Conservation (phyloP, 805 yeast genomes). For the Maudiozyma pseudohumilis region DNA sequence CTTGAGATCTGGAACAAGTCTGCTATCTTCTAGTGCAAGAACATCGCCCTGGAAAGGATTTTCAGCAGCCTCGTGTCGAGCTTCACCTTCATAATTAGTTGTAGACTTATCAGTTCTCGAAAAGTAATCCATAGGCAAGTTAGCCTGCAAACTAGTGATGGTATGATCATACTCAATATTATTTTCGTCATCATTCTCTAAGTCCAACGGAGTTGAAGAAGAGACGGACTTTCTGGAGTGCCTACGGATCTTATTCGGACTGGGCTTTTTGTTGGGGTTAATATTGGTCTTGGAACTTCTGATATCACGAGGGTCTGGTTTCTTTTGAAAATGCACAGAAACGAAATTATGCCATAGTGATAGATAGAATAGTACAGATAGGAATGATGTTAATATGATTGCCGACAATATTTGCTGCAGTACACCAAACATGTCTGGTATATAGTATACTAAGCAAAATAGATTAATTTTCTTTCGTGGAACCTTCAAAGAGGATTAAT, state of each 20-base stretch:
- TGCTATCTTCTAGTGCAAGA: slow-evolving; percentile 20
- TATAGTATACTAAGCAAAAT: too few relatives aligned
- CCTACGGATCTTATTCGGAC: slow-evolving; percentile 5
- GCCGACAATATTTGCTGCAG: slow-evolving; percentile 7
- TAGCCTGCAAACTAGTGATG: slow-evolving; percentile 11
- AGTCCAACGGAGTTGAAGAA: slow-evolving; percentile 15
- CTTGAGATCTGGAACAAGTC: slow-evolving; percentile 43
- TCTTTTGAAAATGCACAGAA: slow-evolving; percentile 17
- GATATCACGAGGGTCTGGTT: slow-evolving; percentile 23
- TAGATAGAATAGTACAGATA: slow-evolving; percentile 19
- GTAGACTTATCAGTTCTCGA: background rate
- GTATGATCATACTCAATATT: slow-evolving; percentile 26
- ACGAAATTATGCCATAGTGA: slow-evolving; percentile 26
- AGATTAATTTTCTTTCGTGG: too few relatives aligned
- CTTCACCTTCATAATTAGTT: background rate
- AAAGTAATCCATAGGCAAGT: background rate
- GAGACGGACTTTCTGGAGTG: slow-evolving; percentile 12
- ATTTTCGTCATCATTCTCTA: slow-evolving; percentile 17
- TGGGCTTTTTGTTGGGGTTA: slow-evolving; percentile 6
- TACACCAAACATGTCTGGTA: slow-evolving; percentile 4
- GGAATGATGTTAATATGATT: slow-evolving; percentile 9
- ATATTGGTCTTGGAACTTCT: slow-evolving; percentile 19
- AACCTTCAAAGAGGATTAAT: too few relatives aligned
- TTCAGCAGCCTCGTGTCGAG: slow-evolving; percentile 3
- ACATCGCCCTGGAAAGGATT: slow-evolving; percentile 23